phyloP scores from a whole-genome alignment of 495 filamentous ascomycete species.

The Aspergillus carlsbadensis region DNA sequence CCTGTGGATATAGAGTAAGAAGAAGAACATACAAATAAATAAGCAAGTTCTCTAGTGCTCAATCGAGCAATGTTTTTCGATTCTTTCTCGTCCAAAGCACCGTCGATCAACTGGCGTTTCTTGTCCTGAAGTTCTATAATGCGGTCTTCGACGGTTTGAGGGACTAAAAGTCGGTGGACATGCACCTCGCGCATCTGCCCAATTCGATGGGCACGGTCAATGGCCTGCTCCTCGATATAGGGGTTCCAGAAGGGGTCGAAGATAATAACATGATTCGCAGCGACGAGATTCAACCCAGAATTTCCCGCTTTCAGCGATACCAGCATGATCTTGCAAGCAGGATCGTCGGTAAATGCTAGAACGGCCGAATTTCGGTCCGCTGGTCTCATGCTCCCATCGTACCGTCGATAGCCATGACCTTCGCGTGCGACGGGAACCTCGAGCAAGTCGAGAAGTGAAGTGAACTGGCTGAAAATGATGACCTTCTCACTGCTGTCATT shows the following conservation, averaged over 20 bases:
- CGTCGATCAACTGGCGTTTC: conserved; percentile 76
- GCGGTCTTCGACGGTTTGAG: conserved; percentile 84
- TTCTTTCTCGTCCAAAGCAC: conserved; percentile 80
- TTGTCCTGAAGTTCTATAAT: conserved; percentile 82
- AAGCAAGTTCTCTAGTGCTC: conserved; percentile 62
- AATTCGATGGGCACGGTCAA: conserved; percentile 90
- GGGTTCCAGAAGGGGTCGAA: conserved; percentile 98
- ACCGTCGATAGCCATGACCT: conserved; percentile 67
- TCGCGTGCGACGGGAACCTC: conserved; percentile 77
- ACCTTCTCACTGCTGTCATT: conserved; percentile 65
- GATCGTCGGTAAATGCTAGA: conserved; percentile 66
- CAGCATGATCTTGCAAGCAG: conserved; percentile 71
- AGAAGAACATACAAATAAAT: conserved; percentile 64
- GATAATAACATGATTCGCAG: conserved; percentile 86
- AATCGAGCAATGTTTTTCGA: conserved; percentile 62
- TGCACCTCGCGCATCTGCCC: conserved; percentile 74
- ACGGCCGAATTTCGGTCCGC: conserved; percentile 69
- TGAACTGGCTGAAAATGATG: conserved; percentile 93
- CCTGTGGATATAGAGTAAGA: not conserved
- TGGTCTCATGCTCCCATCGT: conserved; percentile 81
- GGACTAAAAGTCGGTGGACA: conserved; percentile 77
- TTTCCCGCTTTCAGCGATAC: conserved; percentile 91
- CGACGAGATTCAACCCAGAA: conserved; percentile 82
- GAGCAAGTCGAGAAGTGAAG: conserved; percentile 85
- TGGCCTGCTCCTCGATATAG: conserved; percentile 90